Percentiles rank a stretch among this genome's conserved stretches.
phyloP scores from a whole-genome alignment of 345 rosid species.

The Eutrema yunnanense region DNA sequence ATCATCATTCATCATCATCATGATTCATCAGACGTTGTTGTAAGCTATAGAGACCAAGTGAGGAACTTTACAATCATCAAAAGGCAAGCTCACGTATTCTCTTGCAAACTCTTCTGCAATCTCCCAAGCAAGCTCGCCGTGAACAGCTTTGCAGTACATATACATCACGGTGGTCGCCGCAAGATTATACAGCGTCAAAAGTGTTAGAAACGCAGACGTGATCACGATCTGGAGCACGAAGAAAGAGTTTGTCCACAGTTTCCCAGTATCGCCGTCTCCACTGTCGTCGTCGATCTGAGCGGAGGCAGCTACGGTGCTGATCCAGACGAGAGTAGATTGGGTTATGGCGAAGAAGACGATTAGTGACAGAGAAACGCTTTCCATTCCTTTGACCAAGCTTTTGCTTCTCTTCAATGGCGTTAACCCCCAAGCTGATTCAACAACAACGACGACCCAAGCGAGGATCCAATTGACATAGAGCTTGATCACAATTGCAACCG shows the following conservation, averaged over 20 bases:
- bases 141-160: slow-evolving; percentile 59
- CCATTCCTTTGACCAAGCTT: slow-evolving; percentile 45
- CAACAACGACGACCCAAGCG: slow-evolving; percentile 47
- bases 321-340: slow-evolving; percentile 26
- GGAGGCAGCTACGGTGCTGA: slow-evolving; percentile 4
- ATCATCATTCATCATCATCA: not conserved
- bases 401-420: slow-evolving; percentile 56
- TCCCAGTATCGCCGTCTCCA: not conserved
- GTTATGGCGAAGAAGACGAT: slow-evolving; percentile 27
- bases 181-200: slow-evolving; percentile 32
- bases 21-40: slow-evolving; percentile 4
- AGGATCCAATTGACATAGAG: slow-evolving; percentile 48
- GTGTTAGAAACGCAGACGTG: slow-evolving; percentile 31
- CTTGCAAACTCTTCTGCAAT: slow-evolving; percentile 61
- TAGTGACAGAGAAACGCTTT: slow-evolving; percentile 34
- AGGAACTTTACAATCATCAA: slow-evolving; percentile 66
- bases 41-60: slow-evolving; percentile 46
- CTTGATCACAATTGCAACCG: slow-evolving; percentile 15
- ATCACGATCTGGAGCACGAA: slow-evolving; percentile 44
- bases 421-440: slow-evolving; percentile 66
- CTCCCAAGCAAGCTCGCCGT: slow-evolving; percentile 67
- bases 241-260: slow-evolving; percentile 38
- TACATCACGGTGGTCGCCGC: slow-evolving; percentile 59
- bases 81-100: slow-evolving; percentile 70
- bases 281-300: slow-evolving; percentile 3